A percentile compares a stretch with the other conserved stretches of the same genome.
phyloP scores from a whole-genome alignment of 108 stramenopile genomes.

The Schizochytrium sp. region DNA sequence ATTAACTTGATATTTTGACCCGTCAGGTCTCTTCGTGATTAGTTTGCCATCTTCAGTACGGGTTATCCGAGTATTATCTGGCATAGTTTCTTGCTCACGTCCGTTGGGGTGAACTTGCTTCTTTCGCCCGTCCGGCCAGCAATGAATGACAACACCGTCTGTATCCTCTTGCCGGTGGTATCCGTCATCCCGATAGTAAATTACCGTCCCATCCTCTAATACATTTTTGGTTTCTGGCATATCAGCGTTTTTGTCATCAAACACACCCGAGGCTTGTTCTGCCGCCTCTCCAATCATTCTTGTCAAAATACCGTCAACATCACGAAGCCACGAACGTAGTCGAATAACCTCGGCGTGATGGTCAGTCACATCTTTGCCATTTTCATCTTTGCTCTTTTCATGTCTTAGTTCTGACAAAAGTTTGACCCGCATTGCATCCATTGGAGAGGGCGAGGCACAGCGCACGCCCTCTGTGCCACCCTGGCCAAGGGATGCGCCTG shows the following conservation, averaged over 20 bases:
- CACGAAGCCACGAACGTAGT: conserved; percentile 11
- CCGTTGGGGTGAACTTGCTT: conserved; percentile 23
- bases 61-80: conserved; percentile 30
- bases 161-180: conserved; percentile 33
- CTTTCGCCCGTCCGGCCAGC: conserved; percentile 40
- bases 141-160: conserved; percentile 39
- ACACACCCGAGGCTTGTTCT: neutral
- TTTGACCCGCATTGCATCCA: neutral
- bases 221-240: neutral
- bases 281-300: conserved; percentile 22
- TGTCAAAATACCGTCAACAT: conserved; percentile 17
- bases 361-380: neutral
- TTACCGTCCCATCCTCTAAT: neutral
- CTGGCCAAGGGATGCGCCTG: conserved; percentile 28
- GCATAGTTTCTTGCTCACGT: neutral
- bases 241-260: neutral
- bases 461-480: conserved; percentile 1
- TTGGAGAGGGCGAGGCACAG: conserved; percentile 13
- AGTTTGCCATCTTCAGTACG: conserved; percentile 49
- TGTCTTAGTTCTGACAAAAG: neutral
- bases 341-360: conserved; percentile 34
- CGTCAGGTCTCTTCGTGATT: neutral
- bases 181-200: neutral
- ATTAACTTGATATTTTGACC: conserved; percentile 41
- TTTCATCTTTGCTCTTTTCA: neutral